Conservation (phyloP, 176 grass and related monocot species). For the Carex parvula region DNA sequence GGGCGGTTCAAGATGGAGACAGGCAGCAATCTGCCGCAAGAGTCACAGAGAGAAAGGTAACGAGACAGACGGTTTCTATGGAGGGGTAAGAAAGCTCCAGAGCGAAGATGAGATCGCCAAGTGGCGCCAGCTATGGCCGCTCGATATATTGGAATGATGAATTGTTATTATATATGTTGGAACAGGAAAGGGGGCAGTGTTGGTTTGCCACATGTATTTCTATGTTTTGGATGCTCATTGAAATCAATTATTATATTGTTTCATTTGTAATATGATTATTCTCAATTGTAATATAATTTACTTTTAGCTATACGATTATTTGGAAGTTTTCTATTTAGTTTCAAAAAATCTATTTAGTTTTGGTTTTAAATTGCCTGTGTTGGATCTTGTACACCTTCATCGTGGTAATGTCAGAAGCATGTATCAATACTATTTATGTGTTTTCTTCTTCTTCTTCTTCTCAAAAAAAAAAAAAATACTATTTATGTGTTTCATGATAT, state of each 20-base stretch:
- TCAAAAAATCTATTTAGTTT: neutral
- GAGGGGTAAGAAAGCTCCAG: constrained; percentile 69
- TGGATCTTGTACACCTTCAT: neutral
- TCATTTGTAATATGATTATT: constrained; percentile 5
- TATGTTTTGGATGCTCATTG: constrained; percentile 7
- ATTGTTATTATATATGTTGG: neutral
- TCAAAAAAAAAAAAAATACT: too few relatives aligned
- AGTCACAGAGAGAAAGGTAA: constrained; percentile 80
- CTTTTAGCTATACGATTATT: neutral
- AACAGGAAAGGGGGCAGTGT: neutral
- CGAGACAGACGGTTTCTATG: constrained; percentile 83
- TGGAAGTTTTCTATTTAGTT: constrained; percentile 6
- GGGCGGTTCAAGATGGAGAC: constrained; percentile 84
- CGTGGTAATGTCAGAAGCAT: neutral
- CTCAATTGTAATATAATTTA: constrained; percentile 22
- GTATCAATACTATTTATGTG: neutral
- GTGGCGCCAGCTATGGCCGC: constrained; percentile 80
- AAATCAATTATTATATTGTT: constrained; percentile 20
- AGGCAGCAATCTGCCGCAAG: constrained; percentile 51
- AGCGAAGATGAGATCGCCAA: constrained; percentile 67
- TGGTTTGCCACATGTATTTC: neutral
- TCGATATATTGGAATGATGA: constrained; percentile 64
- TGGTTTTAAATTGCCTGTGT: neutral
- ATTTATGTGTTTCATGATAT: neutral
- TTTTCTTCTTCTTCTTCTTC: too few relatives aligned